Evolutionary conservation across 2,329 filamentous ascomycete genomes (phyloP).

Genomic region (Phialocephala subalpina): DNA sequence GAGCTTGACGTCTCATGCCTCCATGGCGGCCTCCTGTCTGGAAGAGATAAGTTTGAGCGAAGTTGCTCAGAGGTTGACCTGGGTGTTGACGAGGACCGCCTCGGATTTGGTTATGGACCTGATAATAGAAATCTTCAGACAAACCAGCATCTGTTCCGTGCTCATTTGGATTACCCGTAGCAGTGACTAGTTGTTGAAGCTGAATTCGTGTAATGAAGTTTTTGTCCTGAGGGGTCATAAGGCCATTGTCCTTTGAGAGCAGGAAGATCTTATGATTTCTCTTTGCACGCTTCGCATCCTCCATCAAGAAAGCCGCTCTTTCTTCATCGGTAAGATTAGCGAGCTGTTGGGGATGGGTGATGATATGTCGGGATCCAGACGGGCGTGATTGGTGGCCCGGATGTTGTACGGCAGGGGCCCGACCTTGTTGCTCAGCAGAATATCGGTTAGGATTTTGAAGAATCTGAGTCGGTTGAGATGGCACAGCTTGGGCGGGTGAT

Average conservation of each 20-base stretch:
- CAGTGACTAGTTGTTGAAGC: slow-evolving; percentile 92
- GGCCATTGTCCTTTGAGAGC: slow-evolving; percentile 89
- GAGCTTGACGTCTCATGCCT: slow-evolving; percentile 75
- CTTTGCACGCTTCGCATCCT: slow-evolving; percentile 95
- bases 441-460: slow-evolving; percentile 80
- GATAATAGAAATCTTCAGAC: slow-evolving; percentile 97
- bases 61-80: slow-evolving; percentile 91
- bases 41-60: slow-evolving; percentile 96
- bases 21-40: slow-evolving; percentile 89
- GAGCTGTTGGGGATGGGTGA: slow-evolving; percentile 77
- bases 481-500: slow-evolving; percentile 50
- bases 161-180: slow-evolving; percentile 87
- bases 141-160: slow-evolving; percentile 81
- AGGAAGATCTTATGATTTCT: slow-evolving; percentile 98
- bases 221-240: slow-evolving; percentile 99
- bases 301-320: slow-evolving; percentile 81
- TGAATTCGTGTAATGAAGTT: slow-evolving; percentile 99
- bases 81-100: slow-evolving; percentile 90
- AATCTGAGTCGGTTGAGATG: slow-evolving; percentile 74
- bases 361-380: slow-evolving; percentile 54
- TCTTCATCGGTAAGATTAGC: slow-evolving; percentile 84
- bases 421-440: slow-evolving; percentile 53
- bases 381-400: slow-evolving; percentile 45
- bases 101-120: slow-evolving; percentile 94
- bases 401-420: slow-evolving; percentile 48